A percentile compares a stretch with the other conserved stretches of the same genome.
These are phyloP conservation scores for Stagonosporopsis chrysanthemi DNA, from an alignment of 2,329 filamentous ascomycete species.

Conservation along the genomic window DNA sequence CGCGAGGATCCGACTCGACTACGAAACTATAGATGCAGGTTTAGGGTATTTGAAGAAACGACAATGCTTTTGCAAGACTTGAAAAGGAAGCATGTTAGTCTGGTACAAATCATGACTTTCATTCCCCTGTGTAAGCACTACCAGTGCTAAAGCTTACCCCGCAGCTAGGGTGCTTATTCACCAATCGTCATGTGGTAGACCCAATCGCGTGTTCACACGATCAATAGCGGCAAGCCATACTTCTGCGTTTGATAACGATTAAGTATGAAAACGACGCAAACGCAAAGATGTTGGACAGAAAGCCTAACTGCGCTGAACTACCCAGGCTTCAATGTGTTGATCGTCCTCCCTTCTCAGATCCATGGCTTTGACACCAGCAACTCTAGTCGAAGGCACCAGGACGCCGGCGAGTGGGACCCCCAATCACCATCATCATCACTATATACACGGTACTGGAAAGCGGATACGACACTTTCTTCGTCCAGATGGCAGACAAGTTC, in stretches of 20 bases:
- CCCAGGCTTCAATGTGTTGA: no score
- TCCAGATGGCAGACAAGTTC: slow-evolving; percentile 63
- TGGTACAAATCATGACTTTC: not conserved
- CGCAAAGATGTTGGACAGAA: not conserved
- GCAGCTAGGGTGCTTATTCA: slow-evolving; percentile 17
- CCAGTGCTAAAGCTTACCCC: slow-evolving; percentile 3
- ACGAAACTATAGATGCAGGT: not conserved
- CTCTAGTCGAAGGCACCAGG: not conserved
- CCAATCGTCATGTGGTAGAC: not conserved
- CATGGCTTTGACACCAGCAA: slow-evolving; percentile 10
- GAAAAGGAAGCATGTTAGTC: no score
- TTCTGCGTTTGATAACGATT: not conserved
- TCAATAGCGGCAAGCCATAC: slow-evolving; percentile 4
- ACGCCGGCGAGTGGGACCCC: not conserved
- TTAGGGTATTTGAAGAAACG: no score
- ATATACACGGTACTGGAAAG: slow-evolving; percentile 46
- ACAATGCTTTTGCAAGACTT: not conserved
- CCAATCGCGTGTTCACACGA: not conserved
- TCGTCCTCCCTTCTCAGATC: not conserved
- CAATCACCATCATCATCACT: slow-evolving; percentile 28
- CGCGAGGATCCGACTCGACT: not conserved
- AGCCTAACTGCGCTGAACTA: not conserved
- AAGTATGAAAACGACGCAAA: not conserved
- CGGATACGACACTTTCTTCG: slow-evolving; percentile 62
- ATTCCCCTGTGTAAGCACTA: not conserved